Percentiles rank a stretch among this genome's conserved stretches.
Conservation (phyloP, 2,329 filamentous ascomycete genomes). For the Trichophaea hybrida region DNA sequence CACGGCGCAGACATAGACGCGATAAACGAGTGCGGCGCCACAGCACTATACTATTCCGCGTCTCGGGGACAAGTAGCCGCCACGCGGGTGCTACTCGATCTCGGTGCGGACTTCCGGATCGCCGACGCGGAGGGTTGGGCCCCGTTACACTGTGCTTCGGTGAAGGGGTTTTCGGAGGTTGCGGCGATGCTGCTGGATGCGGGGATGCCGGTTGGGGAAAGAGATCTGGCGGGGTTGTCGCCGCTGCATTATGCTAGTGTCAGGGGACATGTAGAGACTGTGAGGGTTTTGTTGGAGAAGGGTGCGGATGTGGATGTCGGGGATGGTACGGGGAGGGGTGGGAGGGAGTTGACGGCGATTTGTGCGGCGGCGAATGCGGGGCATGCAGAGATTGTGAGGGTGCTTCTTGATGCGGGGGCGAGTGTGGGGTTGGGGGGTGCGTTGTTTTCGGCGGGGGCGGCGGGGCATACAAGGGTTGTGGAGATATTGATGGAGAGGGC, state of each 20-base stretch:
- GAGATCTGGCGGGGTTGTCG: conserved; percentile 4
- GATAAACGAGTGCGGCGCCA: background rate
- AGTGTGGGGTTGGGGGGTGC: background rate
- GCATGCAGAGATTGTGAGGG: background rate
- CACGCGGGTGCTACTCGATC: conserved; percentile 3
- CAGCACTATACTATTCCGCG: conserved; percentile 17
- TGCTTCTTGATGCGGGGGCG: background rate
- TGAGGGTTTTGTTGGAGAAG: background rate
- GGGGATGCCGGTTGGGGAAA: conserved; percentile 1
- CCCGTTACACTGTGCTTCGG: conserved; percentile 9
- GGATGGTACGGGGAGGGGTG: background rate
- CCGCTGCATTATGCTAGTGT: conserved; percentile 10
- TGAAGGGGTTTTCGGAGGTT: background rate
- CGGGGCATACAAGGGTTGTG: background rate
- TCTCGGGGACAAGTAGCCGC: background rate
- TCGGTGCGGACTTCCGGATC: background rate
- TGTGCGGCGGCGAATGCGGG: background rate
- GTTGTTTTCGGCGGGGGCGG: background rate
- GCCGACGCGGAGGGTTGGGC: conserved; percentile 7
- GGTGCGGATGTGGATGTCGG: background rate
- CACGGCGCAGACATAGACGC: conserved; percentile 6
- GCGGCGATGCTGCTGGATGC: conserved; percentile 4
- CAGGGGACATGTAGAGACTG: conserved; percentile 2
- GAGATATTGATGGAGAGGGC: background rate
- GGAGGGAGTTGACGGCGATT: background rate